Base-by-base conservation (phyloP, 1,284 basidiomycete genomes). In the Fomitopsis palustris region DNA sequence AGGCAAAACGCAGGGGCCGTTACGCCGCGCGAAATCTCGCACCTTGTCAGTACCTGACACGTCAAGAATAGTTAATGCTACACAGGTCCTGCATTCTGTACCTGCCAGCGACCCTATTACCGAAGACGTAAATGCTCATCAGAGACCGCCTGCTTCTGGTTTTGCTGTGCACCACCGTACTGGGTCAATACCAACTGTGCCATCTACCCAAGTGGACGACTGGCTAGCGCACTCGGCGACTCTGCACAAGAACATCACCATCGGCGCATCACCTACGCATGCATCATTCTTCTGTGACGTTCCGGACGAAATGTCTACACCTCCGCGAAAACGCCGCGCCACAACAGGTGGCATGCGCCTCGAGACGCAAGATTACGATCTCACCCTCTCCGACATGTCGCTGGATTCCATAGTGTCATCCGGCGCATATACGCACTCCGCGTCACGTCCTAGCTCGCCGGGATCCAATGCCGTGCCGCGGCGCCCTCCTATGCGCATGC, bases 221-320 rank as follows among this genome's bases (percentile, higher is more conserved):
- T 75, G 74, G 74, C 67, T 74, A 9, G 64, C 69, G 25, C 68
- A 72, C 25, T 61, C 72, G 2, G 70, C 70, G 56, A 65, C 64
- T 9, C 62, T 72, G 4, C 58, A 67, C 55, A 69, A 63, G 6
- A 61, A 64, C 10, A 54, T 54, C 19, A 56, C 56, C 21, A 58
- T 63, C 21, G 66, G 67, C 37, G 29, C 67, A 9, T 67, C 55
- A 8, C 33, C 62, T 25, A 68, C 69, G 29, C 62, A 69, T 57
- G 31, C 64, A 19, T 67, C 73, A 0, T 74, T 74, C 62, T 71
- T 67, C 55, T 62, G 66, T n/a, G 71, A 69, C 52, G 60, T 56
- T n/a, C 74, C 74, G 3, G 57, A 59, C 23, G 64, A 70, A 16
- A 58, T 66, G 14, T 75, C 74, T 23, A 75, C 74, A 1, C 74